These are phyloP conservation scores for Penicillium sp. DNA, from an alignment of 2,329 filamentous ascomycete species.

Conservation along the genomic window DNA sequence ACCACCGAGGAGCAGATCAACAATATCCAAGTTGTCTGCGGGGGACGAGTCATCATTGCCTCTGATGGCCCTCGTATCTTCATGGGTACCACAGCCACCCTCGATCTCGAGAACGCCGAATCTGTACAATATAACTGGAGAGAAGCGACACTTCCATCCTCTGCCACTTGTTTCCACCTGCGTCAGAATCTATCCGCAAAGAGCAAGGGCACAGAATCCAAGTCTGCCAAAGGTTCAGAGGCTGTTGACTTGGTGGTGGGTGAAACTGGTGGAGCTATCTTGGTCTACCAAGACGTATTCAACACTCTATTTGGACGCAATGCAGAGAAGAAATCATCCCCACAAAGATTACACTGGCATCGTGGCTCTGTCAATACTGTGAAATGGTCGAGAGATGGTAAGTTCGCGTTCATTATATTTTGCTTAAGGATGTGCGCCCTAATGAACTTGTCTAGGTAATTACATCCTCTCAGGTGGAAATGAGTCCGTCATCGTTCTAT, in stretches of 20 bases:
- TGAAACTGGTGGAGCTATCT: slow-evolving; percentile 71
- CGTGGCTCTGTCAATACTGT: slow-evolving; percentile 76
- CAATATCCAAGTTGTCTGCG: slow-evolving; percentile 29
- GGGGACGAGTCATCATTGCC: slow-evolving; percentile 39
- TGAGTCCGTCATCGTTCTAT: slow-evolving; percentile 85
- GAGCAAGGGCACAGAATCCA: slow-evolving; percentile 23
- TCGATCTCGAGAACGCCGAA: slow-evolving; percentile 35
- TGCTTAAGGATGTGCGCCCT: neutral
- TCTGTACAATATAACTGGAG: slow-evolving; percentile 53
- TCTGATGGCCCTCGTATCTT: slow-evolving; percentile 52
- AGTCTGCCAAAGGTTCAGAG: slow-evolving; percentile 30
- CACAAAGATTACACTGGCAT: slow-evolving; percentile 86
- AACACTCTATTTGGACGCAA: slow-evolving; percentile 23
- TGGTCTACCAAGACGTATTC: slow-evolving; percentile 76
- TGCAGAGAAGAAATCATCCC: slow-evolving; percentile 41
- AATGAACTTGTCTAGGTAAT: slow-evolving; percentile 61
- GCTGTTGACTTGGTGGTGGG: slow-evolving; percentile 76
- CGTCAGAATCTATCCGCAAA: slow-evolving; percentile 39
- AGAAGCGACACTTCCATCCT: slow-evolving; percentile 57
- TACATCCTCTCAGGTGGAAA: slow-evolving; percentile 91
- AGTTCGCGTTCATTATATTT: slow-evolving; percentile 3
- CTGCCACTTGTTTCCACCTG: slow-evolving; percentile 67
- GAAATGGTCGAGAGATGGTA: slow-evolving; percentile 92
- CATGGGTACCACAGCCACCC: slow-evolving; percentile 54
- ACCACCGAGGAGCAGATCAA: slow-evolving; percentile 31